Evolutionary conservation across 768 basidiomycete genomes (phyloP).

Genomic region (Suillus brevipes): DNA sequence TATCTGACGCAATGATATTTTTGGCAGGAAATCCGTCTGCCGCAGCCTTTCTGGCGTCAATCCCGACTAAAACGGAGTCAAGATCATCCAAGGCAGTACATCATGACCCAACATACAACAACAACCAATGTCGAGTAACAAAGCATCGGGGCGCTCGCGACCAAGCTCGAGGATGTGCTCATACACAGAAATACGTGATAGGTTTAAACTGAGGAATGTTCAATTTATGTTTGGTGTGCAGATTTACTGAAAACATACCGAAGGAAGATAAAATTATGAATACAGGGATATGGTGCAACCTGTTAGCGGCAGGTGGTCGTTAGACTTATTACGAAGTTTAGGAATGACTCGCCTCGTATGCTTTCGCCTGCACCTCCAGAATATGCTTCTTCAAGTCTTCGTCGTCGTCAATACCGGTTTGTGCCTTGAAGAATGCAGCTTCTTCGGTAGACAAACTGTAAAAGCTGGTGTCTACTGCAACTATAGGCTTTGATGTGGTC

Average conservation of each 20-base stretch:
- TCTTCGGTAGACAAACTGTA: conserved; percentile 6
- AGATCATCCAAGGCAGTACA: not conserved
- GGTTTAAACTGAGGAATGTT: too few relatives aligned
- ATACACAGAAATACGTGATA: not conserved
- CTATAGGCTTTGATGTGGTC: not conserved
- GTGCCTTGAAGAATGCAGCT: conserved; percentile 23
- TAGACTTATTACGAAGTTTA: not conserved
- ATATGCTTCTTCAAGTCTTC: conserved; percentile 27
- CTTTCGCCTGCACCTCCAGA: conserved; percentile 26
- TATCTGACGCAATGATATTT: not conserved
- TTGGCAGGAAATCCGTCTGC: not conserved
- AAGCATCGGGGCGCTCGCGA: not conserved
- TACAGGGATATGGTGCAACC: not conserved
- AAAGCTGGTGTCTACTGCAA: not conserved
- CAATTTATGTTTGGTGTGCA: too few relatives aligned
- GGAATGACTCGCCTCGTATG: conserved; percentile 21
- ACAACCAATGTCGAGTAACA: not conserved
- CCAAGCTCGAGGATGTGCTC: not conserved
- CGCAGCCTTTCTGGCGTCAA: not conserved
- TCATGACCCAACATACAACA: not conserved
- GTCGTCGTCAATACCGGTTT: conserved; percentile 28
- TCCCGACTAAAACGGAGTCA: not conserved
- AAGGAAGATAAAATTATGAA: not conserved
- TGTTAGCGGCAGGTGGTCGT: not conserved
- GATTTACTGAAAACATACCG: not conserved